These are phyloP conservation scores for Pyricularia grisea DNA, from an alignment of 2,329 filamentous ascomycete species.

Conservation along the genomic window DNA sequence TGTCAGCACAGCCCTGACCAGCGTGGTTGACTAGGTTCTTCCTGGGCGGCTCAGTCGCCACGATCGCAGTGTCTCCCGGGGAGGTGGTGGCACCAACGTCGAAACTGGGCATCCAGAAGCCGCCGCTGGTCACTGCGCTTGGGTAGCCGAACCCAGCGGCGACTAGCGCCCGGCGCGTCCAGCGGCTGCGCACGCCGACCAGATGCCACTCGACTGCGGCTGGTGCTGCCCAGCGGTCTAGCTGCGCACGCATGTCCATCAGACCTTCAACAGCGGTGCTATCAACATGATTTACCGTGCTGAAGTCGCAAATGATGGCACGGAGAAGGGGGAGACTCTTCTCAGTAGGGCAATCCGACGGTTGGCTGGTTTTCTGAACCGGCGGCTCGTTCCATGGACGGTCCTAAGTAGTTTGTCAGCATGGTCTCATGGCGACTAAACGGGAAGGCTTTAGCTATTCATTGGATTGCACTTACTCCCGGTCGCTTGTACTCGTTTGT, in stretches of 20 bases:
- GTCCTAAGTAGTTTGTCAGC: slow-evolving; percentile 18
- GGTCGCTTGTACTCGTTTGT: slow-evolving; percentile 19
- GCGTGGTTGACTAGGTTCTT: neutral
- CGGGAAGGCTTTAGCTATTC: neutral
- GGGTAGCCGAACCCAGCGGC: slow-evolving; percentile 69
- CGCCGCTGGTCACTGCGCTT: neutral
- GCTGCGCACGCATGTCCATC: slow-evolving; percentile 89
- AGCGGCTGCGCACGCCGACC: slow-evolving; percentile 73
- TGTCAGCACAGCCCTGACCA: neutral
- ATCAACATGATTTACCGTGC: slow-evolving; percentile 87
- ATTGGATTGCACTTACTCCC: neutral
- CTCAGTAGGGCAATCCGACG: slow-evolving; percentile 11
- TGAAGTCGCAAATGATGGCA: slow-evolving; percentile 90
- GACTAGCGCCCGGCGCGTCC: slow-evolving; percentile 85
- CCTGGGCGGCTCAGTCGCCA: no score
- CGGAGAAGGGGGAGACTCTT: slow-evolving; percentile 1
- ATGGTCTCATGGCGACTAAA: neutral
- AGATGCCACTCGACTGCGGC: slow-evolving; percentile 90
- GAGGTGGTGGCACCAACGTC: slow-evolving; percentile 1
- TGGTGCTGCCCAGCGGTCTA: slow-evolving; percentile 78
- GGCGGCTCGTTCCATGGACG: slow-evolving; percentile 47
- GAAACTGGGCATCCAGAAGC: neutral
- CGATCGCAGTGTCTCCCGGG: neutral
- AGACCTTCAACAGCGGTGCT: slow-evolving; percentile 85
- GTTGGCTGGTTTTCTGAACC: slow-evolving; percentile 19